Evolutionary conservation across 192 early-diverging fungal species (phyloP), one percentile per base, ranked within the genome.

Genomic region (Oehlia diaphana): DNA sequence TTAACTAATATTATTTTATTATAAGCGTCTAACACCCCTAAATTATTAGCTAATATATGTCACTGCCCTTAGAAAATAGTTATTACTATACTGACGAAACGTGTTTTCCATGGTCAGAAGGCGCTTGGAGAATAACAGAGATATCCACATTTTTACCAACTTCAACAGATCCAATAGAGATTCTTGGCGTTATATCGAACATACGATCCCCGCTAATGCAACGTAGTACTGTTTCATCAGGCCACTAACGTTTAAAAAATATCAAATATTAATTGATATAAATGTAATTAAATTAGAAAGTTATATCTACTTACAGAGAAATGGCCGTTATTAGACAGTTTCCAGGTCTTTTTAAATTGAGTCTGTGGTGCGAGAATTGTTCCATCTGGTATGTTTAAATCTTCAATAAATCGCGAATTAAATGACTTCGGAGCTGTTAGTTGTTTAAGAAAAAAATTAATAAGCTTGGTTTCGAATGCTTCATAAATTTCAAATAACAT

Each of bases 291-390:
- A 63, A 63, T 39, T 2, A 39, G 31, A 69, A 69, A 37, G 2
- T 37, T 42, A 33, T 0, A 42, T 42, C 13, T 49, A 31, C 75
- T 61, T 65, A 65, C 63, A 26, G 66, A 1, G 44, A 77, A 3
- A 31, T 37, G 4, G 33, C 92, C 92, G 78, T 87, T 79, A 80
- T 93, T 93, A 42, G 79, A 83, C 73, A 92, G 83, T 64, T 88
- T 90, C 92, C 92, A 93, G 28, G 91, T 92, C 87, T 93, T 93
- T 35, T 89, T 79, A 81, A 93, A 92, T 67, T 79, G 83, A 35
- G 88, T 85, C 44, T 84, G 85, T 6, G 90, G 84, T 16, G 77
- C 81, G 13, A 92, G 83, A 1, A 76, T 74, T 16, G 92, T 90
- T 53, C 89, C 88, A 66, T 93, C 92, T 23, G 88, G 88, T 63